Evolutionary conservation across 2,329 filamentous ascomycete species (phyloP), one percentile per base, ranked within the genome.

Genomic region (Ophiostoma novo-ulmi): DNA sequence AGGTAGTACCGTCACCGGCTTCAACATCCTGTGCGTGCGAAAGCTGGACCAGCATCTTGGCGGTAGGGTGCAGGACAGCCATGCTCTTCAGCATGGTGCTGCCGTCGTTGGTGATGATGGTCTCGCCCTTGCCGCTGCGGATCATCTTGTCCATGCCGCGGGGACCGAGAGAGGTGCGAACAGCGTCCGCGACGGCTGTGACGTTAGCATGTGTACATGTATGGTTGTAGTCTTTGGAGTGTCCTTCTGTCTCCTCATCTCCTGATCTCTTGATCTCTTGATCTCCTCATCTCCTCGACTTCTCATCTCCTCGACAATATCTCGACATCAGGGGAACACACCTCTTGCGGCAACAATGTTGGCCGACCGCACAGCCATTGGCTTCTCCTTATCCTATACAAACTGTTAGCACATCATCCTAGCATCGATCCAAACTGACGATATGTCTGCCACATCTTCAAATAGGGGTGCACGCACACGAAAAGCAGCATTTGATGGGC

Each of bases 101-200:
- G 80, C 95, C 95, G 82, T 99, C 95, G 85, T 99, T 99, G 78
- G 95, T 99, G 83, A 99, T 99, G 80, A 98, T 95, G 71, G 94
- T 97, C 81, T 97, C 92, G 82, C 94, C 95, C 83, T 93, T 97
- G 80, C 93, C 92, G 72, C 91, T 96, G 85, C 96, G 91, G 77
- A 99, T 98, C 94, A 97, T 97, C 85, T 97, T 97, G 84, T 97
- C 94, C 94, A 97, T 97, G 79, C 95, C 95, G 81, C 95, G 89
- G 75, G 95, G 95, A 74, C 95, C 95, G 75, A 99, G 86, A 73
- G 95, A 98, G 38, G 94, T 98, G 85, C 95, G 88, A 80, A 99
- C 96, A 76, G 95, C 95, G 87, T 99, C 95, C 80, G 95, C 91
- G 78, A 99, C 94, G 79, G 95, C 95, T 95, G 17, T 3, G 0